Evolutionary conservation across 1,139 yeast species (phyloP), one percentile per base, ranked within the genome.

Genomic region (Candida tropicalis): DNA sequence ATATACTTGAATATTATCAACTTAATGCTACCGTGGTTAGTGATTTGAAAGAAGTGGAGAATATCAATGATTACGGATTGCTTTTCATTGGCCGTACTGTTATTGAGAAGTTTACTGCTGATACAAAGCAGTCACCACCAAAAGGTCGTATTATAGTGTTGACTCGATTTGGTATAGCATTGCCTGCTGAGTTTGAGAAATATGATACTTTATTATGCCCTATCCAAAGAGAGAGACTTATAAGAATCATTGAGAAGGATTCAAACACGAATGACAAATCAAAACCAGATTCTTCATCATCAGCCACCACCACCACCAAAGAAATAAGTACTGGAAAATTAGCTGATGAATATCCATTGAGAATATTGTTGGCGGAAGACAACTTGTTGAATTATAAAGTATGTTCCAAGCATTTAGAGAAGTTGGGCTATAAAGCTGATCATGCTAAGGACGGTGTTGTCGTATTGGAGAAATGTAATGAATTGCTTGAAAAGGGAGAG

Each of bases 381-480:
- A 78, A 78, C 48, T 53, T 72, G 33, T 67, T 78, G 48, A 78
- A 79, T 52, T 70, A 75, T 22, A 66, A 68, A 42, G 82, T 79
- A 23, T 82, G 81, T 0, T 53, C 72, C 22, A 77, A 74, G 52
- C 80, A 77, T 47, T 61, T 81, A 48, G 73, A 73, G 50, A 70
- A 75, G 46, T 60, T 79, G 54, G 83, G 84, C 1, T 79, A 77
- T 53, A 49, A 58, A 2, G 82, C 80, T 0, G 82, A 76, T 42
- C 80, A 77, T 45, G 83, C 82, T 13, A 74, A 74, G 50, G 81
- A 77, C 49, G 82, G 82, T 0, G 70, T 73, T 6, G 79, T 73
- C 44, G 81, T 66, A 2, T 45, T 77, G 12, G 72, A 68, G 26
- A 66, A 58, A 53, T 73, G 76, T 48, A 54, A 60, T 35, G 50